Evolutionary conservation across 1,284 basidiomycete species (phyloP), one percentile per base, ranked within the genome.

Genomic region (Psilocybe mexicana): DNA sequence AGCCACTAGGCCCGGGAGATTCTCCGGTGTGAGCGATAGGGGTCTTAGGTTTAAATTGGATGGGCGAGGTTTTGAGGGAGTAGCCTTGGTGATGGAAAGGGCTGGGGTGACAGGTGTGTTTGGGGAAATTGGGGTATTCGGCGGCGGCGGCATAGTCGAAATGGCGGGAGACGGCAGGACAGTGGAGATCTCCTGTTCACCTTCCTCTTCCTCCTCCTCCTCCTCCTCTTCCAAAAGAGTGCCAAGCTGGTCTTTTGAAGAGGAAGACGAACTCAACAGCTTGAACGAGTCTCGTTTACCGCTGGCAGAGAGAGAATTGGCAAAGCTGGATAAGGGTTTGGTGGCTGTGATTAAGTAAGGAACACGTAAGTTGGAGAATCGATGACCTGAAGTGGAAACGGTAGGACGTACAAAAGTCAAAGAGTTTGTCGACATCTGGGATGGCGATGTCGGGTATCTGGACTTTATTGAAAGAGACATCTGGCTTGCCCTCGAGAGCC

Each of bases 141-240:
- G 50, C 25, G 62, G 50, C 43, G 65, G 58, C 50, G 63, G 59
- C 35, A 64, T 60, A 55, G 55, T 56, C 26, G 66, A 65, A 42
- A 60, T 43, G 38, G 65, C 60, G 11, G 67, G 46, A 8, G 28
- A 63, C 38, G 63, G 38, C 18, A 59, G 42, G 30, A 33, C 30
- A 33, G 30, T 33, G 30, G 30, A 33, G 8, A 33, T 33, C 30
- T 33, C 30, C 25, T 54, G 52, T 35, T 52, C 40, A 44, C 57
- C 51, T 3, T 82, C 81, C 35, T 89, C 51, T 3, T 82, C 81
- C 35, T 89, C 88, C 26, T 92, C 90, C 43, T 92, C 90, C 54
- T 92, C 90, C 36, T 92, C 90, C 64, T 92, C 90, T 69, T 93
- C 90, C 35, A 92, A 72, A 30, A 93, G 78, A 6, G 90, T 92